phyloP scores from a whole-genome alignment of 257 asterid species.

The Plantago major region DNA sequence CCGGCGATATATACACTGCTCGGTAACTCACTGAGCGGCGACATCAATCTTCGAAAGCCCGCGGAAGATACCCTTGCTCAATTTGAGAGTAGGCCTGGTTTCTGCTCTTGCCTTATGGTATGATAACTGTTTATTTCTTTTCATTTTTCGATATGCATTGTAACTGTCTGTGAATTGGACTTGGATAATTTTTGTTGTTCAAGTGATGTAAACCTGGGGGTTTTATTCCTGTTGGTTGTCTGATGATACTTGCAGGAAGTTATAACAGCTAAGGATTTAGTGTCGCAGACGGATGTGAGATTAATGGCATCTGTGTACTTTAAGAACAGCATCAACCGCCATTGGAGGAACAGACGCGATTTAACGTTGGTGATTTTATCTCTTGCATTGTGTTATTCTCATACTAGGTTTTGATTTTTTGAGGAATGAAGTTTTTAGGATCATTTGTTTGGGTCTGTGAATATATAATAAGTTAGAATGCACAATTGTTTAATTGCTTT shows the following conservation, averaged over 20 bases:
- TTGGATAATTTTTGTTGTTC: background rate
- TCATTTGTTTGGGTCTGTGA: background rate
- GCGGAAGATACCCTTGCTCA: slow-evolving; percentile 82
- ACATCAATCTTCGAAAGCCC: slow-evolving; percentile 73
- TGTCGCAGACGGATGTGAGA: slow-evolving; percentile 64
- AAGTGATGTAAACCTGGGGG: background rate
- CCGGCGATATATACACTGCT: slow-evolving; percentile 77
- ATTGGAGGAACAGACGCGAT: slow-evolving; percentile 88
- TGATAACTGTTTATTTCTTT: background rate
- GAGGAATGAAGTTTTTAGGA: background rate
- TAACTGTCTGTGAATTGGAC: slow-evolving; percentile 6
- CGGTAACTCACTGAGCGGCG: slow-evolving; percentile 68
- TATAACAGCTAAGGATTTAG: slow-evolving; percentile 7
- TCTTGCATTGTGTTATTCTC: background rate
- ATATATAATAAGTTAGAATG: background rate
- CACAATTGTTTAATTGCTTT: too few species aligned
- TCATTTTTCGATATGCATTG: background rate
- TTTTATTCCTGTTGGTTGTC: background rate
- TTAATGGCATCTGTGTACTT: slow-evolving; percentile 87
- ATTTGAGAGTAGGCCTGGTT: slow-evolving; percentile 85
- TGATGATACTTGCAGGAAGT: background rate
- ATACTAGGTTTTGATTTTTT: background rate
- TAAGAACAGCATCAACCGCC: slow-evolving; percentile 74
- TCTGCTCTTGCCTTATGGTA: slow-evolving; percentile 97
- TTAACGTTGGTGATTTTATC: slow-evolving; percentile 50